These are phyloP conservation scores for Euphrasia arctica DNA, from an alignment of 305 asterid genomes.

Conservation along the genomic window DNA sequence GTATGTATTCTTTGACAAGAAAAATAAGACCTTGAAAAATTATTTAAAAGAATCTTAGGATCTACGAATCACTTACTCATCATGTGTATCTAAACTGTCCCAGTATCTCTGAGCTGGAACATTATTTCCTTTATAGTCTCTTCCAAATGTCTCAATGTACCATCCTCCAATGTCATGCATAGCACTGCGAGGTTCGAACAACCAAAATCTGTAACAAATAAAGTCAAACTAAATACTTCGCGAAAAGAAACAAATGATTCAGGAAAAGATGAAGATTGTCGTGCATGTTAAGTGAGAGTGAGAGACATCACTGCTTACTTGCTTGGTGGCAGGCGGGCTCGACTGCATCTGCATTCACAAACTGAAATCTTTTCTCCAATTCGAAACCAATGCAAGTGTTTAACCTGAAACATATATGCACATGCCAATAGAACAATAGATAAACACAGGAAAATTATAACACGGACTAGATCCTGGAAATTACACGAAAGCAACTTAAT, in stretches of 20 bases:
- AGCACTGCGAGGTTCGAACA: conserved; percentile 93
- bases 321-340: conserved; percentile 91
- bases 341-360: conserved; percentile 93
- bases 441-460: conserved; percentile 9
- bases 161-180: conserved; percentile 96
- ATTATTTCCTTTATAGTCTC: conserved; percentile 64
- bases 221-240: conserved; percentile 18
- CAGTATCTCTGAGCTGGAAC: conserved; percentile 64
- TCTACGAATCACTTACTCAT: conserved; percentile 53
- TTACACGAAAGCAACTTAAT: not conserved
- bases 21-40: conserved; percentile 18
- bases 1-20: not conserved
- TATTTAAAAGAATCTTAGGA: conserved; percentile 9
- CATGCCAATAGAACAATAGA: conserved; percentile 10
- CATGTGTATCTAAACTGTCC: conserved; percentile 56
- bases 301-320: conserved; percentile 46
- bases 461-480: conserved; percentile 2
- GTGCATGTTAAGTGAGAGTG: not conserved
- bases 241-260: conserved; percentile 22
- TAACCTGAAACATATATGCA: conserved; percentile 55
- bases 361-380: conserved; percentile 68
- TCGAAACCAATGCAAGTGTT: conserved; percentile 91
- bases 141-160: conserved; percentile 90
- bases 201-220: conserved; percentile 67
- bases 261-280: conserved; percentile 10